These are phyloP conservation scores for Apostasia ramifera DNA, from an alignment of 106 monocot species.

Conservation along the genomic window DNA sequence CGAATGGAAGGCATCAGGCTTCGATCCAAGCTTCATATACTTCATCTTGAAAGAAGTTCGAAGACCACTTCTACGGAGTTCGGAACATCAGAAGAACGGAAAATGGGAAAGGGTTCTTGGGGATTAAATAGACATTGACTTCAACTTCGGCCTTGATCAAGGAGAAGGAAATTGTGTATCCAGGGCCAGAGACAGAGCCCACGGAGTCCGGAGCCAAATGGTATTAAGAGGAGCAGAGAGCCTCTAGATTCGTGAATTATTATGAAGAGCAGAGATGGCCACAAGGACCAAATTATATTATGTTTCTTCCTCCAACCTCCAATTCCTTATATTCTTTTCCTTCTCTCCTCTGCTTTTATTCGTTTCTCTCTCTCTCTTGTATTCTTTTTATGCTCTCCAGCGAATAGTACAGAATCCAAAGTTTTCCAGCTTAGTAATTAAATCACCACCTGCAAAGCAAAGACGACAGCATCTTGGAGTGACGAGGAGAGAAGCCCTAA, in stretches of 20 bases:
- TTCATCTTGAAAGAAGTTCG: constrained; percentile 44
- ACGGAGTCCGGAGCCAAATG: constrained; percentile 18
- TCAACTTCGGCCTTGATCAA: not conserved
- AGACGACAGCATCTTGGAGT: constrained; percentile 27
- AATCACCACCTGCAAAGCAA: constrained; percentile 20
- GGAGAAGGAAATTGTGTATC: constrained; percentile 11
- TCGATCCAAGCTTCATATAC: constrained; percentile 98
- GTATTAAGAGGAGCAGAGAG: constrained; percentile 9
- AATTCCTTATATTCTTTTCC: not conserved
- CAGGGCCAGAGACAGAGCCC: constrained; percentile 19
- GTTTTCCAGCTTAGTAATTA: constrained; percentile 4
- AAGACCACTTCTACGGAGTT: constrained; percentile 5
- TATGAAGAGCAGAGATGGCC: constrained; percentile 8
- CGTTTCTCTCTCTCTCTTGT: not conserved
- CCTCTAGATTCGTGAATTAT: constrained; percentile 25
- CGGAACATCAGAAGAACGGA: not conserved
- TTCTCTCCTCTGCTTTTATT: not conserved
- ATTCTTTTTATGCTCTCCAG: not conserved
- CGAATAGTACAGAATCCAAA: constrained; percentile 9
- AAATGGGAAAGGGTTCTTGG: not conserved
- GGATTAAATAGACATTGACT: not conserved
- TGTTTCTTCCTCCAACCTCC: not conserved
- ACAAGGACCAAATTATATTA: constrained; percentile 14
- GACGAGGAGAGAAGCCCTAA: constrained; percentile 15
- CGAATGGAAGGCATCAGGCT: constrained; percentile 73